A percentile compares a stretch with the other conserved stretches of the same genome.
Conservation (phyloP, 1,139 yeast species). For the Pichia sp. region DNA sequence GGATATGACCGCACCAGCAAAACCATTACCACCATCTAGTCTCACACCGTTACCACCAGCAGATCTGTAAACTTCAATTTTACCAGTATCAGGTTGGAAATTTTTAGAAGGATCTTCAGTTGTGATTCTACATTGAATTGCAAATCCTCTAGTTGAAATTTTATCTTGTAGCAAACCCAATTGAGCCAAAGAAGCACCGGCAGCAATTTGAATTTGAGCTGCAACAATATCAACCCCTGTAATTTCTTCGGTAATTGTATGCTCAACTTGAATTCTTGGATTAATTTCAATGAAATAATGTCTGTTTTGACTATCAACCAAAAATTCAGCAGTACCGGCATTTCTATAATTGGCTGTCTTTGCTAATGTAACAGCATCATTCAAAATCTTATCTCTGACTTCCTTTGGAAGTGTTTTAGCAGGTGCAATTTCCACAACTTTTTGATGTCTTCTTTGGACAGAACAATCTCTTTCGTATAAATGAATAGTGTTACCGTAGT, state of each 20-base stretch:
- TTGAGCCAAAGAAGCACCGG: constrained; percentile 91
- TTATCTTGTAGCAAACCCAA: constrained; percentile 89
- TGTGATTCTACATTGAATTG: constrained; percentile 98
- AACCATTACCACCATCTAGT: constrained; percentile 98
- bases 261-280: constrained; percentile 98
- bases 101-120: constrained; percentile 96
- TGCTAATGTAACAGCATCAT: constrained; percentile 93
- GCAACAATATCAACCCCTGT: constrained; percentile 98
- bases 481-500: constrained; percentile 91
- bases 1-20: constrained; percentile 95
- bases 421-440: constrained; percentile 99
- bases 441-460: constrained; percentile 98
- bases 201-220: constrained; percentile 98
- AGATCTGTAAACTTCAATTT: constrained; percentile 94
- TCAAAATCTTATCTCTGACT: constrained; percentile 84
- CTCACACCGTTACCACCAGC: constrained; percentile 99
- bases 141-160: constrained; percentile 94
- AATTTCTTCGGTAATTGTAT: constrained; percentile 97
- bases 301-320: constrained; percentile 89
- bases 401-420: constrained; percentile 78
- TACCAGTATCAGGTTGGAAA: constrained; percentile 98
- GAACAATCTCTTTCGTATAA: constrained; percentile 98
- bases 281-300: constrained; percentile 97
- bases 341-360: constrained; percentile 82
- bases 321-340: constrained; percentile 98